These are phyloP conservation scores for Saccharomycopsis sp. DNA, from an alignment of 805 yeast genomes.

Conservation along the genomic window DNA sequence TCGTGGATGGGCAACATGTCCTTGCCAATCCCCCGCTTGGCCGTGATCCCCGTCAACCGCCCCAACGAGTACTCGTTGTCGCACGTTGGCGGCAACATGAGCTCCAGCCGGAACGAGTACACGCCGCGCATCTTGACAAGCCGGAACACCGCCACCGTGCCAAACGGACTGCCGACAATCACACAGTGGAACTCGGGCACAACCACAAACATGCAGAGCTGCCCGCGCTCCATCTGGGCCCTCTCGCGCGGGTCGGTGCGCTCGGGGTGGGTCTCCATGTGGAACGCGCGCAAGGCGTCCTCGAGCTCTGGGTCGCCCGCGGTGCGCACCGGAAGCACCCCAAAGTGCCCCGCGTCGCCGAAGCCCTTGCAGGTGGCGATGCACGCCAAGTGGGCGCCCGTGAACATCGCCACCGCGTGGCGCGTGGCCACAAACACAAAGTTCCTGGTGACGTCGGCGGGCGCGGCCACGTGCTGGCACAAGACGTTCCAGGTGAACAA, in stretches of 20 bases:
- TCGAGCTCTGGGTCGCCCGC: background rate
- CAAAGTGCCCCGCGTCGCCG: background rate
- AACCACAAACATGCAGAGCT: background rate
- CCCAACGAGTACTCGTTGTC: background rate
- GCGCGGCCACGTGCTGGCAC: background rate
- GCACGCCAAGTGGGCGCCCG: background rate
- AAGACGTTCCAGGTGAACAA: no score
- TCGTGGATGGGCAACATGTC: no score
- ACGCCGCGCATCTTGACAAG: constrained; percentile 31
- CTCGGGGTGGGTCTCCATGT: background rate
- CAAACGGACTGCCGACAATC: constrained; percentile 30
- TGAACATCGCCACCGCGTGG: background rate
- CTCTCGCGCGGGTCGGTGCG: no score
- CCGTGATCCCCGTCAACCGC: background rate
- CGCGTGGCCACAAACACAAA: background rate
- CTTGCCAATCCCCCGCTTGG: background rate
- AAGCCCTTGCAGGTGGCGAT: background rate
- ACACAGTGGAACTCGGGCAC: constrained; percentile 28
- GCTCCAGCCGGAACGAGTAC: constrained; percentile 36
- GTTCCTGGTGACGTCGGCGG: background rate
- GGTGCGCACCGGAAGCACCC: background rate
- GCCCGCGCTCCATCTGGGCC: no score
- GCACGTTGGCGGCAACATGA: constrained; percentile 29
- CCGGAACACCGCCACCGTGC: constrained; percentile 29
- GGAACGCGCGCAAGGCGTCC: background rate